Conservation (phyloP, 73 alveolate species). For the Symbiodinium natans region DNA sequence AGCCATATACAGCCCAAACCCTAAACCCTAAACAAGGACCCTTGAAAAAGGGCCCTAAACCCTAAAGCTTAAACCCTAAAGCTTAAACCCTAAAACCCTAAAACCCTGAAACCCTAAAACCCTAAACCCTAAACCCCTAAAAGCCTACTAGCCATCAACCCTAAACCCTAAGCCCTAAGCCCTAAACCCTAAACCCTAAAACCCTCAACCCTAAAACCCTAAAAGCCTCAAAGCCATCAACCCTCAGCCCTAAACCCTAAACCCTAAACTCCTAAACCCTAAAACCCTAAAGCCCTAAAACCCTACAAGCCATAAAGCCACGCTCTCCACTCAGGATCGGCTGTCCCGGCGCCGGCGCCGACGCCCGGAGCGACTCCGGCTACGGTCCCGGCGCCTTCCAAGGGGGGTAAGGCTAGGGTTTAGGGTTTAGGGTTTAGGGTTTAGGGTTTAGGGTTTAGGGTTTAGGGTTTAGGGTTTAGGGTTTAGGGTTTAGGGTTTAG, state of each 20-base stretch:
- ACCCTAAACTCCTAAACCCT: neutral
- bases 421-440: neutral
- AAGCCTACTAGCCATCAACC: too few relatives aligned
- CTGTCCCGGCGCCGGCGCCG: slow-evolving; percentile 30
- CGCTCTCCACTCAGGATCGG: neutral
- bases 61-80: too few relatives aligned
- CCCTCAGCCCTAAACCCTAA: neutral
- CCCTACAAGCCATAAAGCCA: neutral
- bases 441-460: neutral
- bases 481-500: neutral
- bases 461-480: neutral
- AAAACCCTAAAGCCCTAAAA: neutral
- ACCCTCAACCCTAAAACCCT: neutral
- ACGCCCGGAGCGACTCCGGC: neutral
- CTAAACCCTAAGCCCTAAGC: neutral
- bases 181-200: neutral
- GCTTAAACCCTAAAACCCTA: too few relatives aligned
- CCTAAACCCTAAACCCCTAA: neutral
- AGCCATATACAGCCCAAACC: too few relatives aligned
- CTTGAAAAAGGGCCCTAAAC: too few relatives aligned
- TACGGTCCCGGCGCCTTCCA: neutral
- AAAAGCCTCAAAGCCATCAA: neutral
- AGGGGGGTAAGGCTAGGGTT: neutral
- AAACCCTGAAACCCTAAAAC: neutral
- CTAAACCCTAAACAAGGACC: too few relatives aligned